Conservation (phyloP, 805 yeast genomes). For the Hemisphaericaspora nanyangensis region DNA sequence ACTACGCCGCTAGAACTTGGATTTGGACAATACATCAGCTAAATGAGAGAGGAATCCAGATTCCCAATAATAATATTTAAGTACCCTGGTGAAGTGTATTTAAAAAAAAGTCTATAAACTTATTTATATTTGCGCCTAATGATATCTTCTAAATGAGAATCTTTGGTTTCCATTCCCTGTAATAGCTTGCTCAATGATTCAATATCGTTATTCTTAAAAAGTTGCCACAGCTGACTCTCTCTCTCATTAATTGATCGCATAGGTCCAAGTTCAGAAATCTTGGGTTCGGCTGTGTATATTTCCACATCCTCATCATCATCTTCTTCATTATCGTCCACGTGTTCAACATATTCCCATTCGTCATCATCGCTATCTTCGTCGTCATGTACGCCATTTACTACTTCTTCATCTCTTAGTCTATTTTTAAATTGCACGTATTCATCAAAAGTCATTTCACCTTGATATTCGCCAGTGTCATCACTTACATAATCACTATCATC, state of each 20-base stretch:
- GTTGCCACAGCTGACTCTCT: not conserved
- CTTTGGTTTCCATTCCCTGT: not conserved
- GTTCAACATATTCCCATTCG: slow-evolving; percentile 5
- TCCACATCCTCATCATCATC: slow-evolving; percentile 5
- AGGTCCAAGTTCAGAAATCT: not conserved
- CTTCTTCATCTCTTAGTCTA: slow-evolving; percentile 1
- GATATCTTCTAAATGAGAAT: not conserved
- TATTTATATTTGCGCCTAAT: not conserved
- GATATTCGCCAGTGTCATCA: slow-evolving; percentile 4
- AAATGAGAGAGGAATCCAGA: slow-evolving; percentile 40
- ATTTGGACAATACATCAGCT: slow-evolving; percentile 70
- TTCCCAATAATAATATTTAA: slow-evolving; percentile 14
- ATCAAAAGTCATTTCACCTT: slow-evolving; percentile 5
- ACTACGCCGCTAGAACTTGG: slow-evolving; percentile 69
- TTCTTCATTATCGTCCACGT: not conserved
- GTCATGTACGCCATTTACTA: not conserved
- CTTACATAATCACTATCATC: slow-evolving; percentile 16
- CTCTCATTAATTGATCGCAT: not conserved
- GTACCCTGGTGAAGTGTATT: not conserved
- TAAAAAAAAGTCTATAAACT: not conserved
- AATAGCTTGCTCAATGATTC: not conserved
- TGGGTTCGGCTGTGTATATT: not conserved
- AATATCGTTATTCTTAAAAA: not conserved
- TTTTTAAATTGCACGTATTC: slow-evolving; percentile 6
- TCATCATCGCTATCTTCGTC: not conserved